Conservation (phyloP, 164 flowering plant species). For the Piper longum region DNA sequence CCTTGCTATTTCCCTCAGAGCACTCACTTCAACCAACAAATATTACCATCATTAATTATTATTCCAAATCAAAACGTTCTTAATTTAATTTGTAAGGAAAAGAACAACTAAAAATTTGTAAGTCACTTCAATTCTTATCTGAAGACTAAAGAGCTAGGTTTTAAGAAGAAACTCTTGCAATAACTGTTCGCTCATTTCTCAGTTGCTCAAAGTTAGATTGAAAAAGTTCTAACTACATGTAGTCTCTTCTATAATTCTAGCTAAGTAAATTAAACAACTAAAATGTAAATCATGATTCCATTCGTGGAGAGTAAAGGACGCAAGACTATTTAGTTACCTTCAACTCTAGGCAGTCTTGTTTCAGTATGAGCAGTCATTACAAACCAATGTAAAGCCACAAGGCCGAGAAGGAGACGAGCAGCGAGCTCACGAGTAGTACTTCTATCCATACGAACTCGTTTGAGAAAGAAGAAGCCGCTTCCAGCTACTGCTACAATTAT, state of each 20-base stretch:
- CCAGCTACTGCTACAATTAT: no score
- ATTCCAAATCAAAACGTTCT: background rate
- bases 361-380: background rate
- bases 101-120: background rate
- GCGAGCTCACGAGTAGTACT: background rate
- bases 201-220: background rate
- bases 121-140: background rate
- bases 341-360: background rate
- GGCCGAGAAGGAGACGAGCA: background rate
- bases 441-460: background rate
- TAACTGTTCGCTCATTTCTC: background rate
- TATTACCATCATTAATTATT: background rate
- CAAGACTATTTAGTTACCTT: background rate
- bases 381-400: background rate
- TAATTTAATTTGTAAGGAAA: background rate
- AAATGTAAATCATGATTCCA: background rate
- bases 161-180: background rate
- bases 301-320: no score
- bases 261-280: background rate
- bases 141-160: background rate
- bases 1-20: slow-evolving; percentile 31
- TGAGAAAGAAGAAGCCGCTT: background rate
- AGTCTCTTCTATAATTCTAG: no score
- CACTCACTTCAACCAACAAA: slow-evolving; percentile 34
- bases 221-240: background rate